Percentiles rank a stretch among this genome's conserved stretches.
phyloP scores from a whole-genome alignment of 352 stramenopile species.

The Phytophthora chlamydospora region DNA sequence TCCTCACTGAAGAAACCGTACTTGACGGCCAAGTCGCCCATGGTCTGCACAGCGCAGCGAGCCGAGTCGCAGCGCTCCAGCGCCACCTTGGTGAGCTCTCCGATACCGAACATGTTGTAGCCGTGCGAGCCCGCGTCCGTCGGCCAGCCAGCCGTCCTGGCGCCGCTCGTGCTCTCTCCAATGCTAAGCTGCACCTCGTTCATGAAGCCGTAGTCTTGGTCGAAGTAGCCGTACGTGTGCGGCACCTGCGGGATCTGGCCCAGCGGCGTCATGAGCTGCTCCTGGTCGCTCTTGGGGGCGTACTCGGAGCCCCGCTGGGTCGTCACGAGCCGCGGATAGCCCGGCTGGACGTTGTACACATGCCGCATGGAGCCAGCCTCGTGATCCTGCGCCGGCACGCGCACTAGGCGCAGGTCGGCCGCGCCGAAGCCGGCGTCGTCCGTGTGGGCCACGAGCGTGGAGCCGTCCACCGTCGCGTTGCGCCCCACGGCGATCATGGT shows the following conservation, averaged over 20 bases:
- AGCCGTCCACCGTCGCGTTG: constrained; percentile 83
- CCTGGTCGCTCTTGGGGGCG: constrained; percentile 35
- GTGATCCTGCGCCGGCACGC: constrained; percentile 89
- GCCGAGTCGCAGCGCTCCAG: constrained; percentile 91
- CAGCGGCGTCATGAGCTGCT: constrained; percentile 64
- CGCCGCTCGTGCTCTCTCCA: constrained; percentile 92
- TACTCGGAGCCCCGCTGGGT: constrained; percentile 79
- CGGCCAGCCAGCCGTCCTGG: constrained; percentile 78
- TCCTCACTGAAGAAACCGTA: constrained; percentile 95
- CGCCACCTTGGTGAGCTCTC: constrained; percentile 90
- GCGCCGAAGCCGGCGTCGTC: constrained; percentile 83
- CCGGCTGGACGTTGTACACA: constrained; percentile 73
- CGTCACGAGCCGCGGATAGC: constrained; percentile 77
- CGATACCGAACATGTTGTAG: constrained; percentile 92
- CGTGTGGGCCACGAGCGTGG: constrained; percentile 90
- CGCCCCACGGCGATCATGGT: constrained; percentile 90
- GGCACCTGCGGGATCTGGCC: constrained; percentile 89
- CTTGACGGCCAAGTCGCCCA: constrained; percentile 93
- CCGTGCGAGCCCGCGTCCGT: constrained; percentile 63
- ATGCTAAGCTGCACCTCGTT: constrained; percentile 96
- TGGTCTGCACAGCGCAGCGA: constrained; percentile 85
- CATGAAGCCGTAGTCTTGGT: constrained; percentile 95
- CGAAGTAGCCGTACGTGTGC: constrained; percentile 94
- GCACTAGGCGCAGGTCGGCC: constrained; percentile 91
- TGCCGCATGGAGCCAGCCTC: constrained; percentile 43